phyloP scores from a whole-genome alignment of 2,329 filamentous ascomycete genomes.

The Aphanoascus verrucosus region DNA sequence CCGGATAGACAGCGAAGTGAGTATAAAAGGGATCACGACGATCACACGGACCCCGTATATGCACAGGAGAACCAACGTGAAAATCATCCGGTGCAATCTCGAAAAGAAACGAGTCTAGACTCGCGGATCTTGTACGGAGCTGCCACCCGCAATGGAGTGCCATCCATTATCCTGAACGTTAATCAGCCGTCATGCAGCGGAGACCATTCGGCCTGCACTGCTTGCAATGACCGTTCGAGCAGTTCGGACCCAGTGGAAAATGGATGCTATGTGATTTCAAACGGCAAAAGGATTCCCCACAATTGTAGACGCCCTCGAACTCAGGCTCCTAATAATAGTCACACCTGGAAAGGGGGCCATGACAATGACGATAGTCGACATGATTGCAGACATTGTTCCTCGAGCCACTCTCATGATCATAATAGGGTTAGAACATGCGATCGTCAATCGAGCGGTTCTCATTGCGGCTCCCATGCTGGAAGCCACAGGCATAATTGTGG shows the following conservation, averaged over 20 bases:
- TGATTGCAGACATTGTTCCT: not conserved
- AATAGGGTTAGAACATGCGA: not conserved
- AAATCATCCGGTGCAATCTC: not conserved
- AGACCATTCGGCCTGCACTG: slow-evolving; percentile 5
- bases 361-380: not conserved
- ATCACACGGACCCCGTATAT: not conserved
- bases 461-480: not conserved
- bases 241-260: not conserved
- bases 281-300: slow-evolving; percentile 14
- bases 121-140: not conserved
- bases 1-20: not conserved
- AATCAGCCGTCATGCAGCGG: slow-evolving; percentile 8
- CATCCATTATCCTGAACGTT: slow-evolving; percentile 17
- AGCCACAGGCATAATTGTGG: not conserved
- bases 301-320: slow-evolving; percentile 2
- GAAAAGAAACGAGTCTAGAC: not conserved
- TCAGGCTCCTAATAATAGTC: not conserved
- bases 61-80: not conserved
- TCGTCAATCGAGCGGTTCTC: not conserved
- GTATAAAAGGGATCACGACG: not conserved
- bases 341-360: not conserved
- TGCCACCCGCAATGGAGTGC: slow-evolving; percentile 4
- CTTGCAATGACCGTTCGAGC: not conserved
- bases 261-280: slow-evolving; percentile 17
- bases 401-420: not conserved